Base-by-base conservation (phyloP, 306 rosid species). In the Mimosa bimucronata region DNA sequence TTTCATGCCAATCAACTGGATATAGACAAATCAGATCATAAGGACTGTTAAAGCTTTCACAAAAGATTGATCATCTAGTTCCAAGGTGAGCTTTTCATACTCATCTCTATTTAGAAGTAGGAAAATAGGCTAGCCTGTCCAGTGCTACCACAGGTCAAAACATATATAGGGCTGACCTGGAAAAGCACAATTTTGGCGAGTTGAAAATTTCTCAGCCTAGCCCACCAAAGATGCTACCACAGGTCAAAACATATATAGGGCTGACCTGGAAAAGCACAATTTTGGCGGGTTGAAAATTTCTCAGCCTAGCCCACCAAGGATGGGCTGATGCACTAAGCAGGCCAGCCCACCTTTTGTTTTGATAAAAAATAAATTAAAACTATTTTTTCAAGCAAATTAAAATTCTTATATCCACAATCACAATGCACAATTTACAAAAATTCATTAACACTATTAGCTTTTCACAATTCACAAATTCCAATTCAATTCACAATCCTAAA, bases 31-130 rank as follows among this genome's bases (percentile, higher is more conserved):
- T 38, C 72, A 38, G 29, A 9, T 66, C 48, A 66, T 18, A 12
- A 3, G 72, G 50, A 37, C 29, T 37, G 72, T 37, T n/a, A 66
- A 38, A 66, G 46, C 46, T 66, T 44, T 66, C 71, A 37, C 28
- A 9, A 18, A 66, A 34, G 46, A 66, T 19, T 37, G 19, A 66
- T 34, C 19, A 5, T 38, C 50, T 4, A 66, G 72, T n/a, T 66
- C 72, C 48, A 37, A 42, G 7, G 72, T 41, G 23, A 18, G 21
- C 46, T 37, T 26, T 21, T 66, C 38, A 19, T 66, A 18, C 58
- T 52, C 58, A 52, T 52, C 19, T 52, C 58, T 52, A 52, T 18
- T 8, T 19, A 18, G 23, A 52, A 21, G 26, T 53, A 53, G 60
- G 11, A n/a, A 53, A 53, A n/a, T 53, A 10, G 12, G 1, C 25